Evolutionary conservation across 2,329 filamentous ascomycete species (phyloP).

Genomic region (Lachnellula occidentalis): DNA sequence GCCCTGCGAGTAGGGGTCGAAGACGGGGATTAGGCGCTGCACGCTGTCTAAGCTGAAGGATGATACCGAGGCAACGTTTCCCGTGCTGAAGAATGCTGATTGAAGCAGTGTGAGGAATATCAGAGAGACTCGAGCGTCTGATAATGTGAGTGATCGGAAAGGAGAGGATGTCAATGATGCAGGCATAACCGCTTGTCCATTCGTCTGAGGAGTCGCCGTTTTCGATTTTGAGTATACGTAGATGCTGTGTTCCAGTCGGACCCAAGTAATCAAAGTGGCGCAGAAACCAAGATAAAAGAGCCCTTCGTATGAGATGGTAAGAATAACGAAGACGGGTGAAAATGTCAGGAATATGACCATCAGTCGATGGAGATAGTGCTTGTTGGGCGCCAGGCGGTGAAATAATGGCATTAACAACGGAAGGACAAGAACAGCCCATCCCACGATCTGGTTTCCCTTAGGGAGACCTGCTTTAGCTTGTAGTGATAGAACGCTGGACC

Average conservation of each 20-base stretch:
- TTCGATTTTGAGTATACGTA: constrained; percentile 41
- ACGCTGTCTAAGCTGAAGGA: constrained; percentile 93
- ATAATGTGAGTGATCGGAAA: constrained; percentile 63
- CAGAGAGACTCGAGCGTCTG: constrained; percentile 82
- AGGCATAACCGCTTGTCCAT: constrained; percentile 18
- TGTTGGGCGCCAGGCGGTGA: constrained; percentile 76
- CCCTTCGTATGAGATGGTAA: constrained; percentile 95
- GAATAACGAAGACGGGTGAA: constrained; percentile 87
- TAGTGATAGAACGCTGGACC: constrained; percentile 76
- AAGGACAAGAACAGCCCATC: constrained; percentile 70
- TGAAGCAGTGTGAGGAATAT: constrained; percentile 96
- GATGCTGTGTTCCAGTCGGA: constrained; percentile 80
- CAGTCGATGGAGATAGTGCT: constrained; percentile 84
- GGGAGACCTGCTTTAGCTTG: constrained; percentile 83
- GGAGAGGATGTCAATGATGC: constrained; percentile 24
- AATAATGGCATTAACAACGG: constrained; percentile 76
- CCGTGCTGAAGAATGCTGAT: constrained; percentile 93
- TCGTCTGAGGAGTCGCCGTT: constrained; percentile 11
- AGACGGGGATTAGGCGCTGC: constrained; percentile 78
- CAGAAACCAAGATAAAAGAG: constrained; percentile 93
- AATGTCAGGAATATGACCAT: constrained; percentile 88
- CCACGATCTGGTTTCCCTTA: constrained; percentile 78
- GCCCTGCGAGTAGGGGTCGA: constrained; percentile 88
- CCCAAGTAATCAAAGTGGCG: constrained; percentile 77
- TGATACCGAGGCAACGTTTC: constrained; percentile 90